Evolutionary conservation across 73 alveolate species (phyloP), one percentile per base, ranked within the genome.

Genomic region (Paraurostyla sp.): DNA sequence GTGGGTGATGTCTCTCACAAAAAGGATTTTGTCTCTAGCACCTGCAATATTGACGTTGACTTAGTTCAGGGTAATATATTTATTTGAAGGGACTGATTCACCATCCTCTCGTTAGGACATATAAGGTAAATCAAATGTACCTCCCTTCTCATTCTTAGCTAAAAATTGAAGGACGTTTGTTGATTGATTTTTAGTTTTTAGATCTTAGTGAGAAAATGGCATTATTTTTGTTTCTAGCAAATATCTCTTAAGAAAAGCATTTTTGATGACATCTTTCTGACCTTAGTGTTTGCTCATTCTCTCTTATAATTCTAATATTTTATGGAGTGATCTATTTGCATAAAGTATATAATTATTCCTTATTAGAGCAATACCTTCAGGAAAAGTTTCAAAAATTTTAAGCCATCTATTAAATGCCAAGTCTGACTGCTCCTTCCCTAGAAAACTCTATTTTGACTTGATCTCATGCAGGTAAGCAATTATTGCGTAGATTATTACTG

Each of bases 331-430:
- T 38, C 52, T 30, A 54, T 78, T 78, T n/a, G 89, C 27, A 36
- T 51, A 78, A 2, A 78, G 33, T 9, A 78, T 49, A 7, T 51
- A 42, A 60, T 78, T 78, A 36, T 78, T 78, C n/a, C 89, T 50
- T 16, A 78, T 29, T 4, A 78, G 52, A 54, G 89, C 89, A 11
- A 78, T 54, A 16, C 89, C 89, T 35, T 78, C 89, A 51, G 59
- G 78, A 60, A 78, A 78, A 40, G 76, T 78, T 54, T 78, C 89
- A 78, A 78, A 78, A 0, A 78, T 78, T 36, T 54, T 78, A 3
- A 78, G 89, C 89, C 89, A 78, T 40, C 29, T 29, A 52, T 78
- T 40, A 54, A 78, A 78, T 2, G 89, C 89, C 30, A 51, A 51
- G 15, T 78, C 80, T 20, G 69, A 49, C 35, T 30, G 1, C 32